These are phyloP conservation scores for Flammula alnicola DNA, from an alignment of 1,284 basidiomycete species.

Conservation along the genomic window DNA sequence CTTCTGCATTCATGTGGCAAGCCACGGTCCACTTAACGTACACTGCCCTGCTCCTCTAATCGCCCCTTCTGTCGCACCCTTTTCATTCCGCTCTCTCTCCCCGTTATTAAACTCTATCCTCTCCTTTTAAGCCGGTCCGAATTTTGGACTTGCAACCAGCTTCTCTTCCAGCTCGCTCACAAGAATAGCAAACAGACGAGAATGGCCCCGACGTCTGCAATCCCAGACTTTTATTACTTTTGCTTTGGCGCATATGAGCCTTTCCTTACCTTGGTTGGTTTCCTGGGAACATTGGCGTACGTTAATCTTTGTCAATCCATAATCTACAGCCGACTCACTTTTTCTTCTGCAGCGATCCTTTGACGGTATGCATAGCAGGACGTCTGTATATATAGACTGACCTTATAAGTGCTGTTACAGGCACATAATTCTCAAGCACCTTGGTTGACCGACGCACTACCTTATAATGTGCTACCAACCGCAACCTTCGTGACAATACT, in stretches of 20 bases:
- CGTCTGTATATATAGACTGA: slow-evolving; percentile 6
- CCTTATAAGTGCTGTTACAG: slow-evolving; percentile 38
- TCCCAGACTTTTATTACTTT: slow-evolving; percentile 72
- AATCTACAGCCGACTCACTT: slow-evolving; percentile 1
- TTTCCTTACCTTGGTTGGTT: slow-evolving; percentile 62
- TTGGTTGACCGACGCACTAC: slow-evolving; percentile 56
- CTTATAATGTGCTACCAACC: slow-evolving; percentile 54
- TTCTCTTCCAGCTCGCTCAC: slow-evolving; percentile 5
- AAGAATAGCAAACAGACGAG: slow-evolving; percentile 6
- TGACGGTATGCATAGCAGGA: slow-evolving; percentile 46
- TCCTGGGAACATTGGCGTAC: slow-evolving; percentile 61
- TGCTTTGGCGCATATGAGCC: slow-evolving; percentile 78
- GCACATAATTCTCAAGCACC: slow-evolving; percentile 75
- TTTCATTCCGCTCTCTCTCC: no score
- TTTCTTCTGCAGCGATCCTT: slow-evolving; percentile 54
- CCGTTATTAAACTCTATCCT: slow-evolving; percentile 8
- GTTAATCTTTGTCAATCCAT: slow-evolving; percentile 23
- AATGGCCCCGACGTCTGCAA: slow-evolving; percentile 55
- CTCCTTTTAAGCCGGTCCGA: slow-evolving; percentile 4
- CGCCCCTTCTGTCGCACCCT: no score
- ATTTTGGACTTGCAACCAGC: slow-evolving; percentile 3
- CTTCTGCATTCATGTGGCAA: no score
- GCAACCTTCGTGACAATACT: slow-evolving; percentile 68
- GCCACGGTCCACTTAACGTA: no score
- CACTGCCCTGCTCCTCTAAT: no score